Base-by-base conservation (phyloP, 257 asterid genomes). In the Nicotiana otophora region DNA sequence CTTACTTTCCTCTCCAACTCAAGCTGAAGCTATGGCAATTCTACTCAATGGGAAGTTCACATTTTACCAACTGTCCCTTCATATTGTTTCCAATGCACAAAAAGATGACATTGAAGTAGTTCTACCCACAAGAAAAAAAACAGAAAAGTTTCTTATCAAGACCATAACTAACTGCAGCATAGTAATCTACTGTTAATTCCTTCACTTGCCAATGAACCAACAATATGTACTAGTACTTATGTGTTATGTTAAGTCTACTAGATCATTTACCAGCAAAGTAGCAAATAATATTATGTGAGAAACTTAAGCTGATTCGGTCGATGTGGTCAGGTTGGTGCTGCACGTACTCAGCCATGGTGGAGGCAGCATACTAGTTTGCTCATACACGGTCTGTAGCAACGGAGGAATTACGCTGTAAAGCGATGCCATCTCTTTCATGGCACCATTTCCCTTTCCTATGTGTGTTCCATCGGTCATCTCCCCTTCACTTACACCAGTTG, bases 331-430 rank as follows among this genome's bases (percentile, higher is more conserved):
- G 23, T 12, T 26, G 7, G 15, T 48, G 62, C 62, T 26, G 79
- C 62, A 74, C 26, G 84, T 78, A 57, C 85, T 87, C 88, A 92
- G 80, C 95, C 94, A 93, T 3, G 91, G 33, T 0, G 97, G 97
- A 0, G 94, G 94, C 61, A 80, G n/a, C 97, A 92, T 70, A 3
- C 12, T 12, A 42, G 78, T 70, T 70, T 70, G 78, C 78, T 70
- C 78, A 70, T 70, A 42, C 20, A 70, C 34, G 15, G 20, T 70
- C 20, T 42, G 78, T 70, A 70, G 8, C 36, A 42, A 70, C 1
- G 23, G 60, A 70, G 60, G 78, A 26, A 70, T 70, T 20, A 86
- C 87, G n/a, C 84, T 90, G 51, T 91, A 92, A 36, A 91, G 87
- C 5, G 88, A 88, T 0, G 91, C 87, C 65, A 92, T 86, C 64